Percentiles rank a stretch among this genome's conserved stretches.
Conservation (phyloP, 169 alveolate species). For the Eimeria necatrix region DNA sequence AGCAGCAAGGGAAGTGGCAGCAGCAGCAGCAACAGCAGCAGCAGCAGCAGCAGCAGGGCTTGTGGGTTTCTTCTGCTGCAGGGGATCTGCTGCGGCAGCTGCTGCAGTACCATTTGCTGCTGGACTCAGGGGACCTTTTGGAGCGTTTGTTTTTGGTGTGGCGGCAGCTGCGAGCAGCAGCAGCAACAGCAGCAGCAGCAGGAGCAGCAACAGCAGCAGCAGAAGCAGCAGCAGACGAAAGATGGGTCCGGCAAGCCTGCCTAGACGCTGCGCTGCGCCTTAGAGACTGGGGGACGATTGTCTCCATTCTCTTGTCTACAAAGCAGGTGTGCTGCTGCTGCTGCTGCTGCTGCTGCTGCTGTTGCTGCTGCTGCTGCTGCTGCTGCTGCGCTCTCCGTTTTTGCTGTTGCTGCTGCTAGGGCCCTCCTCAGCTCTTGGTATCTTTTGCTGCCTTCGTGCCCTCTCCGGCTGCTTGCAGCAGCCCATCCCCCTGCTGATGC, state of each 20-base stretch:
- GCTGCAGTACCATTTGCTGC: constrained; percentile 83
- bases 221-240: constrained; percentile 26
- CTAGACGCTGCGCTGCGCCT: constrained; percentile 69
- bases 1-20: background rate
- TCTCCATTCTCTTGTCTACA: constrained; percentile 50
- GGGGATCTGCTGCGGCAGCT: constrained; percentile 83
- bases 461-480: no score
- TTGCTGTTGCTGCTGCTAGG: no score
- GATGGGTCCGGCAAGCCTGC: constrained; percentile 69
- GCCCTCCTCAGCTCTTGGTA: no score
- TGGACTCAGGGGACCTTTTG: constrained; percentile 49
- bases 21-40: constrained; percentile 23
- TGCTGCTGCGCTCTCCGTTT: background rate
- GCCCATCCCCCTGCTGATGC: background rate
- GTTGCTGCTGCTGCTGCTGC: background rate
- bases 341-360: background rate
- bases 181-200: no score
- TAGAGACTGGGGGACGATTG: constrained; percentile 68
- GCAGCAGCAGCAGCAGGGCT: constrained; percentile 20
- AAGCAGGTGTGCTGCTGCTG: constrained; percentile 59
- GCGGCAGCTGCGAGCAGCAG: constrained; percentile 43
- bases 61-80: background rate
- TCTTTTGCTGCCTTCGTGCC: no score
- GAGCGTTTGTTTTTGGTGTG: constrained; percentile 44
- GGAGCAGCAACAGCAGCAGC: background rate